Base-by-base conservation (phyloP, 2,329 filamentous ascomycete genomes). In the Diplodia corticola region DNA sequence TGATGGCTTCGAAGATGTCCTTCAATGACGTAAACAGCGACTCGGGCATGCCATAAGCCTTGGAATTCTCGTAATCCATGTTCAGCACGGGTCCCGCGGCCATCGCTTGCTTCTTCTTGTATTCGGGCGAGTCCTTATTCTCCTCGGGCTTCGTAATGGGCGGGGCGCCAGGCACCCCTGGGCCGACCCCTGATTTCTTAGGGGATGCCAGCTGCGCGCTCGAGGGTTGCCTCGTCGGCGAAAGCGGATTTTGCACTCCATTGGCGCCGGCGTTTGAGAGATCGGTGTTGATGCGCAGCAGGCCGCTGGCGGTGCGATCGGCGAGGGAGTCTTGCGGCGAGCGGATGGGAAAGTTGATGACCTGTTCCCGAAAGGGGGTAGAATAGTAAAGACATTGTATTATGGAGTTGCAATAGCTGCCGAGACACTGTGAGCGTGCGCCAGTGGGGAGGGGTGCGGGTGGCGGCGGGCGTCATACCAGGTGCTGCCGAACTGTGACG, bases 301-400 rank as follows among this genome's bases (percentile, higher is more conserved):
- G 69, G 48, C 75, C 67, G 77, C 68, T 65, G 33, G 71, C 72
- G 4, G 80, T 78, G 46, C 87, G 86, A 70, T 91, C 88, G 68
- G 77, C 71, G 64, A 92, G 85, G 20, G 86, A 88, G 73, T 92
- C 88, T 69, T 88, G 83, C 12, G 91, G 88, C 4, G 89, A 88
- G 68, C 88, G 84, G 37, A 87, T 85, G 4, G 95, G 94, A 74
- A 96, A 99, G 75, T 91, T 93, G 79, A 99, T 88, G 71, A 99
- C 92, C 74, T 94, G 88, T 81, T 97, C 90, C 80, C 95, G 91
- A 79, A 99, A 99, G 35, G 92, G 88, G 51, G 92, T 90, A 22
- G 94, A 97, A 81, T 96, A 97, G 81, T 96, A 99, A 67, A 99
- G 88, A 73, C 93, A 96, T 82, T 99, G 95, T 67, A 99, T 87